Conservation (phyloP, 257 asterid species). For the Capsicum baccatum region DNA sequence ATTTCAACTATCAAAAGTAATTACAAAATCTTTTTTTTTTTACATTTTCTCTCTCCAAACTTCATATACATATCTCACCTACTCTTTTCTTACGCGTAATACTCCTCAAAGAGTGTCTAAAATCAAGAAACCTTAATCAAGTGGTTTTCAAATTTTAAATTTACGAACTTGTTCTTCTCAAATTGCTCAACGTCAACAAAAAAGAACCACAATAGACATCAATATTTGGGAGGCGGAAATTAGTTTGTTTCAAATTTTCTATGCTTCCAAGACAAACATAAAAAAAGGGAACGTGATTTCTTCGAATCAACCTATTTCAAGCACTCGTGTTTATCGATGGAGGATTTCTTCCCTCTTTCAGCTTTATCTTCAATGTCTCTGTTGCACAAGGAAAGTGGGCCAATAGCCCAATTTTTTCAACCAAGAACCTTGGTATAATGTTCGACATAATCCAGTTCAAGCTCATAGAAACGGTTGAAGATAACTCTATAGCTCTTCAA, state of each 20-base stretch:
- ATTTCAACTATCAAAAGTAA: too few species aligned
- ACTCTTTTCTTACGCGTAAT: too few species aligned
- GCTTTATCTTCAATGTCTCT: slow-evolving; percentile 30
- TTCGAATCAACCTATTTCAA: slow-evolving; percentile 62
- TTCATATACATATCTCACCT: too few species aligned
- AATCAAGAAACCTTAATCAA: too few species aligned
- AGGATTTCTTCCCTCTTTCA: slow-evolving; percentile 47
- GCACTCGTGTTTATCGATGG: slow-evolving; percentile 58
- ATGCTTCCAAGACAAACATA: slow-evolving; percentile 70
- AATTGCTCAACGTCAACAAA: too few species aligned
- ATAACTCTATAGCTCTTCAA: slow-evolving; percentile 50
- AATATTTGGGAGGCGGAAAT: too few species aligned
- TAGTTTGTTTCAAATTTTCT: slow-evolving; percentile 29
- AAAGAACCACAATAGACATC: too few species aligned
- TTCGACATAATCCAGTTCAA: slow-evolving; percentile 51
- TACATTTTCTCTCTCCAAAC: too few species aligned
- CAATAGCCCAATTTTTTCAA: slow-evolving; percentile 52
- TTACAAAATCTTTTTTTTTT: too few species aligned
- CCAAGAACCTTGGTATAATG: slow-evolving; percentile 42
- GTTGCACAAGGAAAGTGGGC: slow-evolving; percentile 52
- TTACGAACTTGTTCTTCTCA: too few species aligned
- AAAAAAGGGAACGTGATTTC: slow-evolving; percentile 54
- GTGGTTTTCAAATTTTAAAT: too few species aligned
- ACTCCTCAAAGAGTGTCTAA: too few species aligned
- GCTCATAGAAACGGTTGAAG: slow-evolving; percentile 58